A percentile compares a stretch with the other conserved stretches of the same genome.
These are phyloP conservation scores for Cercospora citrullina DNA, from an alignment of 2,329 filamentous ascomycete genomes.

Conservation along the genomic window DNA sequence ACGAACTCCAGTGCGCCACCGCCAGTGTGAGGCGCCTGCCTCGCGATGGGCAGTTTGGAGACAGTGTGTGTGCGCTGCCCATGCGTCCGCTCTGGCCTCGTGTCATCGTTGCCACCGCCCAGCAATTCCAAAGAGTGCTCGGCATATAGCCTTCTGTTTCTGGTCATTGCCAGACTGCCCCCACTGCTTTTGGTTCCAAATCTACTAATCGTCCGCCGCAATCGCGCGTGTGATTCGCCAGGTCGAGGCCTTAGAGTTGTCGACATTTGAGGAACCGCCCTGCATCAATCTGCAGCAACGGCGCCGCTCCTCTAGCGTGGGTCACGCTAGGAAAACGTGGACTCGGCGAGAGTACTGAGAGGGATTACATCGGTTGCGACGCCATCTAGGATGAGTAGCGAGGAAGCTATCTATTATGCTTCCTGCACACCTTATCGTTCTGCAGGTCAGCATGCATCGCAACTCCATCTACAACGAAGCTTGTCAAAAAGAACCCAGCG, in stretches of 20 bases:
- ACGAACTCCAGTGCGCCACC: neutral
- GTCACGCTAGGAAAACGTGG: conserved; percentile 13
- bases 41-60: neutral
- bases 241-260: conserved; percentile 5
- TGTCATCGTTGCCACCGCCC: neutral
- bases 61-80: neutral
- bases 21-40: neutral
- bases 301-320: conserved; percentile 8
- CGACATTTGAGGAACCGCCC: neutral
- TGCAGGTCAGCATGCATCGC: conserved; percentile 17
- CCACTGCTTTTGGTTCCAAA: neutral
- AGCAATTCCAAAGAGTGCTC: neutral
- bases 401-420: conserved; percentile 24
- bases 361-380: conserved; percentile 16
- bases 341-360: conserved; percentile 4
- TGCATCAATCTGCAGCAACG: conserved; percentile 12
- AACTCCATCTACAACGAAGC: neutral
- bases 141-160: neutral
- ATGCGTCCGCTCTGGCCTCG: neutral
- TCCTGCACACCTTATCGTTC: conserved; percentile 26
- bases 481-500: neutral
- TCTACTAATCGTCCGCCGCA: conserved; percentile 1
- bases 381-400: conserved; percentile 13
- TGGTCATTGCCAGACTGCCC: neutral
- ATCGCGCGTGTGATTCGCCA: conserved; percentile 5